Evolutionary conservation across 2,329 filamentous ascomycete species (phyloP).

Genomic region (Pezicula neosporulosa): DNA sequence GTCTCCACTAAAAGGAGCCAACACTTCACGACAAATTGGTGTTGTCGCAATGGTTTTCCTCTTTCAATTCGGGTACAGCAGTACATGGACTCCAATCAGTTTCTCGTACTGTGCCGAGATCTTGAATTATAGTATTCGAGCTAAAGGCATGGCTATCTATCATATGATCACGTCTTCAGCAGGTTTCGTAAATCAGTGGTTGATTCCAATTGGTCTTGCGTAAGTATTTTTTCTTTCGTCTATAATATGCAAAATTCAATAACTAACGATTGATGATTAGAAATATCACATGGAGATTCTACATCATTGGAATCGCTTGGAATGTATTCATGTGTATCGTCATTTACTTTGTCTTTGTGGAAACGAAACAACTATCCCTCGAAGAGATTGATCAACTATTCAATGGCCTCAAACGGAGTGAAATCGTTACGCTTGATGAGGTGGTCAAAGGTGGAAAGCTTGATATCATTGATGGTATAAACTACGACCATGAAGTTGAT

Average conservation of each 20-base stretch:
- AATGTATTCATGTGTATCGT: neutral
- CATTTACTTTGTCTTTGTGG: neutral
- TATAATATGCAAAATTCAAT: neutral
- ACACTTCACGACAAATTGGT: neutral
- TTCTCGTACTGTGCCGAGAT: constrained; percentile 11
- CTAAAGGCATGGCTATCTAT: constrained; percentile 32
- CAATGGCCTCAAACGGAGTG: neutral
- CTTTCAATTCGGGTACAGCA: constrained; percentile 37
- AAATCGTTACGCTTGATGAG: neutral
- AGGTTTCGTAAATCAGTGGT: constrained; percentile 34
- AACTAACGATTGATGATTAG: neutral
- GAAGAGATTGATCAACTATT: constrained; percentile 2
- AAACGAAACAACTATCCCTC: constrained; percentile 1
- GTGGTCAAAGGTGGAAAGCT: neutral
- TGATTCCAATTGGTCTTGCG: constrained; percentile 33
- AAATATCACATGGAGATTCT: neutral
- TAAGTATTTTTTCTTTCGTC: neutral
- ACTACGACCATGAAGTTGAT: neutral
- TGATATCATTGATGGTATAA: neutral
- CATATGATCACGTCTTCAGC: constrained; percentile 35
- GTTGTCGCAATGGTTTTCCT: constrained; percentile 42
- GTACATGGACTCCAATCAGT: constrained; percentile 13
- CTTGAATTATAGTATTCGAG: constrained; percentile 10
- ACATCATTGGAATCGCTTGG: neutral
- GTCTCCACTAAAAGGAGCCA: neutral